These are phyloP conservation scores for Hericium erinaceus DNA, from an alignment of 768 basidiomycete species.

Conservation along the genomic window DNA sequence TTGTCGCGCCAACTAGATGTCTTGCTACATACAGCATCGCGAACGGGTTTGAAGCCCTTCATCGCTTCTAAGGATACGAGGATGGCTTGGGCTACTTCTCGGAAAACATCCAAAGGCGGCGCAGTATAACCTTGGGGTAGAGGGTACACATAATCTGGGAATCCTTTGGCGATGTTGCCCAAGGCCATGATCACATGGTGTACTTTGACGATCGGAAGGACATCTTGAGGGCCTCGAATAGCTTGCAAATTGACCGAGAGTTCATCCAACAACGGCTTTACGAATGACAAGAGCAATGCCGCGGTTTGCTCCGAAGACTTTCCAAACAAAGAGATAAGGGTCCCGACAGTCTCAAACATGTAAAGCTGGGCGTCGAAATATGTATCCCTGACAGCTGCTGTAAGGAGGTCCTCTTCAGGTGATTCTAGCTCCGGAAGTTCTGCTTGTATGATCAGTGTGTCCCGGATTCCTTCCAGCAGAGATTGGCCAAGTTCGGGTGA, in stretches of 20 bases:
- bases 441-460: conserved; percentile 67
- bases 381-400: conserved; percentile 53
- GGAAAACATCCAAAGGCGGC: conserved; percentile 72
- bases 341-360: conserved; percentile 87
- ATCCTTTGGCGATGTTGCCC: conserved; percentile 92
- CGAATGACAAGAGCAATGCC: conserved; percentile 61
- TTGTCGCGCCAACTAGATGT: not conserved
- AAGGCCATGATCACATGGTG: conserved; percentile 94
- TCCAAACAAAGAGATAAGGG: conserved; percentile 68
- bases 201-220: conserved; percentile 73
- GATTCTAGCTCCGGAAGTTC: conserved; percentile 73
- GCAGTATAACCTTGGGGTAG: conserved; percentile 56
- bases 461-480: conserved; percentile 66
- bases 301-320: conserved; percentile 61
- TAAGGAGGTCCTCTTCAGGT: conserved; percentile 52
- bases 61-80: conserved; percentile 81
- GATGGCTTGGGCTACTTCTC: conserved; percentile 78
- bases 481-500: conserved; percentile 58
- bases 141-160: conserved; percentile 79
- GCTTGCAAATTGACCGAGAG: conserved; percentile 49
- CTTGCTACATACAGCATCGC: conserved; percentile 71
- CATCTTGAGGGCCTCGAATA: conserved; percentile 50
- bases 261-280: conserved; percentile 74
- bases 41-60: conserved; percentile 77
- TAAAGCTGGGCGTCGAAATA: conserved; percentile 88